Evolutionary conservation across 108 stramenopile genomes (phyloP).

Genomic region (Aurantiochytrium sp.): DNA sequence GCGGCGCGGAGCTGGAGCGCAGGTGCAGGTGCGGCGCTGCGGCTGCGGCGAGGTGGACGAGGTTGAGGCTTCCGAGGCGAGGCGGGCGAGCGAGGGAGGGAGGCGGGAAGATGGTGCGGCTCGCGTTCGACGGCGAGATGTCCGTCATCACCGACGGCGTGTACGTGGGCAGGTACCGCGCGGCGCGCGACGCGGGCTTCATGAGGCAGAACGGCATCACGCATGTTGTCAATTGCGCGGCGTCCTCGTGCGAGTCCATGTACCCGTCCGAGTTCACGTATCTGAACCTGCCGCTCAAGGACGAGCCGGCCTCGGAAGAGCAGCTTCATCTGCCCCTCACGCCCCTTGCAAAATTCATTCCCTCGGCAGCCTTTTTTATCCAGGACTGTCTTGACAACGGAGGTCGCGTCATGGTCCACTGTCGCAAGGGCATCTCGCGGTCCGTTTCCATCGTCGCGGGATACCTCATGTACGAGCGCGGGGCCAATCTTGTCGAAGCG

Average conservation of each 20-base stretch:
- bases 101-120: conserved; percentile 9
- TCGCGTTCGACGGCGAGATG: not conserved
- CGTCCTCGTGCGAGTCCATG: not conserved
- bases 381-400: not conserved
- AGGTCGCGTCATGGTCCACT: not conserved
- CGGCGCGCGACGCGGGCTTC: not conserved
- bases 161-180: not conserved
- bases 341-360: not conserved
- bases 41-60: no score
- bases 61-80: no score
- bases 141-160: not conserved
- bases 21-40: no score
- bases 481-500: not conserved
- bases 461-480: conserved; percentile 7
- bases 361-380: not conserved
- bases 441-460: conserved; percentile 8
- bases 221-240: not conserved
- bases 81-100: no score
- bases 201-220: not conserved
- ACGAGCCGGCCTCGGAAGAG: not conserved
- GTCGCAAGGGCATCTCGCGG: not conserved
- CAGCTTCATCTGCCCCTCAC: not conserved
- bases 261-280: not conserved
- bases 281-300: not conserved
- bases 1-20: no score